Evolutionary conservation across 495 filamentous ascomycete genomes (phyloP).

Genomic region (Podospora anserina): DNA sequence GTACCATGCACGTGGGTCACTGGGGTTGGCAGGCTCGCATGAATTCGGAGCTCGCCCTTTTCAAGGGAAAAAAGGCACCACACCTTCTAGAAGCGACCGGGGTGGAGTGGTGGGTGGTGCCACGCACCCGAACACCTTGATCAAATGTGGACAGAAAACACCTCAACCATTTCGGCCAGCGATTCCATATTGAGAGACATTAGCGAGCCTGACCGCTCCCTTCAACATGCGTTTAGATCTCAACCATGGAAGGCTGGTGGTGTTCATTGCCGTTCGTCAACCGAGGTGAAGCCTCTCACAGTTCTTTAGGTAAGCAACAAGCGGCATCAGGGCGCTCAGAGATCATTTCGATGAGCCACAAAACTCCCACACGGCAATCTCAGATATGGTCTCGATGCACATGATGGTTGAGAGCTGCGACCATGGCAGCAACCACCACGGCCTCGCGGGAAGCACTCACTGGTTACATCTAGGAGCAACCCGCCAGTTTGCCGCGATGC

Average conservation of each 20-base stretch:
- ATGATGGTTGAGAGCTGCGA: conserved; percentile 30
- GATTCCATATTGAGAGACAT: conserved; percentile 10
- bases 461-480: background rate
- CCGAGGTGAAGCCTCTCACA: background rate
- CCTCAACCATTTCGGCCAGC: conserved; percentile 5
- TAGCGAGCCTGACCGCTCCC: background rate
- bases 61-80: background rate
- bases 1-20: background rate
- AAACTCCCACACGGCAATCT: background rate
- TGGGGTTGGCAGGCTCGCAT: background rate
- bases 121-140: background rate
- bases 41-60: background rate
- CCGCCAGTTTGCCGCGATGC: conserved; percentile 11
- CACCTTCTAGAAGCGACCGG: background rate
- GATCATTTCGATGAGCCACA: background rate
- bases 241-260: too few species aligned
- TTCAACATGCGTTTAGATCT: background rate
- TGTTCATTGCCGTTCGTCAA: background rate
- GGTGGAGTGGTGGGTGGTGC: background rate
- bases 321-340: background rate
- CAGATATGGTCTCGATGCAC: conserved; percentile 20
- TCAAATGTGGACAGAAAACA: background rate
- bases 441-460: background rate
- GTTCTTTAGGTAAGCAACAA: background rate
- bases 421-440: conserved; percentile 24